Base-by-base conservation (phyloP, 148 eudicot species). In the Oxyria digyna region DNA sequence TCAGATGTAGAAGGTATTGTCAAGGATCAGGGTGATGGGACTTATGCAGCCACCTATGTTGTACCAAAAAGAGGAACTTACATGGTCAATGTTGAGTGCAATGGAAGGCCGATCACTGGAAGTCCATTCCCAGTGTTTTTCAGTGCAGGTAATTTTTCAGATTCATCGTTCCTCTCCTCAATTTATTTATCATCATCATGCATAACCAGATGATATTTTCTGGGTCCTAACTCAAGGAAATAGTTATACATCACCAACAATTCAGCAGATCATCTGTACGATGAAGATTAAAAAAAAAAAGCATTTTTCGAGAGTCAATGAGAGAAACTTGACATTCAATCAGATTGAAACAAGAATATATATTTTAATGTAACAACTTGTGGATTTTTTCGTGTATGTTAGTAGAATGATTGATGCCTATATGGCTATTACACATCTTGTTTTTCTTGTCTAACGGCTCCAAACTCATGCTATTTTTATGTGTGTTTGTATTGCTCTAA, bases 81-180 rank as follows among this genome's bases (percentile, higher is more conserved):
- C 73, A 90, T 94, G 98, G 89, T 94, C 63, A 77, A 77, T 77
- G 90, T 94, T 67, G 89, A 89, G 80, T 94, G 98, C 65, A 87
- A 88, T 76, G 96, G 95, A 70, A 86, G 74, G 76, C 73, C 96
- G 17, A 86, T 90, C 26, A 85, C 81, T 87, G 98, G 98, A 37
- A 94, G 97, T 75, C 98, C 96, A 11, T 94, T 94, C 62, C 98
- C 98, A 6, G 98, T 90, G 57, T 94, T 89, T 72, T 94, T 94
- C 78, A 90, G 98, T 80, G 83, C 93, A 78, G 98, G 98, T 94
- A 81, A 43, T 59, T 69, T 2, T 42, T 29, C 37, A 29, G 18
- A 29, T 29, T 29, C 9, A 59, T 59, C 57, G 38, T 35, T 52
- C 2, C 31, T 14, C 37, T 59, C 9, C 18, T 59, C 18, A 29